Evolutionary conservation across 140 eudicot genomes (phyloP), one percentile per base, ranked within the genome.

Genomic region (Bidens hawaiensis): DNA sequence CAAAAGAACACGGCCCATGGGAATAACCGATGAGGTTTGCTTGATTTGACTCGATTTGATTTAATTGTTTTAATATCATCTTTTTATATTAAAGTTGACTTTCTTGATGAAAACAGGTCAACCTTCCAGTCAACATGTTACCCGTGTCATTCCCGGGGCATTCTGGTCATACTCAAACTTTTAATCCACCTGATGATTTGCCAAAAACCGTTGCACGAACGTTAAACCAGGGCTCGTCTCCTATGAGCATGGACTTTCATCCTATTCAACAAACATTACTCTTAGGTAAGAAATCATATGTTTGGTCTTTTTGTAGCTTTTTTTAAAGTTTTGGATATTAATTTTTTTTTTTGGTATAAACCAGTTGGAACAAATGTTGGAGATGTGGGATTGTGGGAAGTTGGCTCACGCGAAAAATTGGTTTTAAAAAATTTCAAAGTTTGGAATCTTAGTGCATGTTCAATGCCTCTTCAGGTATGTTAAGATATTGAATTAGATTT

Each of bases 161-260:
- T 61, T 73, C 80, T 38, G 57, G 65, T 43, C 94, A 86, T 67
- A 64, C 52, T 64, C 97, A 85, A 49, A 76, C 89, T 36, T 79
- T 78, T 22, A 75, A 38, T 65, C 70, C 84, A 43, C 81, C 82
- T 1, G 95, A 86, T 70, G 97, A 90, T 65, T 69, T 90, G 76
- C 97, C 95, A 23, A 90, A 83, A 66, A 83, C 86, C 11, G 95
- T 86, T 45, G 85, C 83, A 24, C 75, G 89, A 22, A 83, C 81
- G 51, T 45, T 90, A 67, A 86, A 77, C 74, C 97, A 90, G 74
- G 97, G 95, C 40, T 90, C 97, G 26, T 79, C 97, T 75, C 90
- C 94, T 42, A 86, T 77, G 94, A 90, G 97, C 97, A 90, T 90
- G 97, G 97, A 90, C 76, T 90, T 83, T 65, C 97, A 90, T 71